These are phyloP conservation scores for Globisporangium irregulare DNA, from an alignment of 352 stramenopile genomes.

Conservation along the genomic window DNA sequence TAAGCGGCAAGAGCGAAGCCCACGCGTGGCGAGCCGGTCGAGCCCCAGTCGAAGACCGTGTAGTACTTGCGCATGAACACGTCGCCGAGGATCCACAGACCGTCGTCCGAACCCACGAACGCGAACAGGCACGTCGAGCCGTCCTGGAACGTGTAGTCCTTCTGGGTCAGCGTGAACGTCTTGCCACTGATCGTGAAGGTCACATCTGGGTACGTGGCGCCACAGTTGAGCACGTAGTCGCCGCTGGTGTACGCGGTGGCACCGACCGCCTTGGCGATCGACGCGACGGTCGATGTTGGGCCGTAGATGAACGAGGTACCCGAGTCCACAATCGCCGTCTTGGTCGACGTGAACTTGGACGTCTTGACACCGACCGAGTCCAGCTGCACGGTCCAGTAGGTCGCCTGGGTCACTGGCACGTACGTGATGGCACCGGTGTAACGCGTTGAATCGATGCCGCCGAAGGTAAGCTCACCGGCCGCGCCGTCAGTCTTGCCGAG, in stretches of 20 bases:
- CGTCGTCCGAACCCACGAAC: conserved; percentile 85
- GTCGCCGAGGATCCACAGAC: conserved; percentile 82
- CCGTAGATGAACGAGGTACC: no score
- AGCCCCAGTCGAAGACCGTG: conserved; percentile 88
- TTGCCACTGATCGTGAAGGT: conserved; percentile 91
- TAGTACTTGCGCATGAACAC: conserved; percentile 94
- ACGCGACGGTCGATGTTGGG: no score
- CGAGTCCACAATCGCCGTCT: no score
- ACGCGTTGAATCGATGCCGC: no score
- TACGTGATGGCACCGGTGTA: no score
- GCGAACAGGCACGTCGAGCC: conserved; percentile 92
- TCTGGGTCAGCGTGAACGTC: conserved; percentile 89
- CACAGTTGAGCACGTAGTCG: no score
- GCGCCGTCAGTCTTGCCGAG: conserved; percentile 78
- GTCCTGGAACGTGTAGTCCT: conserved; percentile 93
- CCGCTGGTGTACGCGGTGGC: conserved; percentile 84
- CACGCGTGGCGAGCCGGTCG: conserved; percentile 54
- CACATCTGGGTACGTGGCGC: conserved; percentile 90
- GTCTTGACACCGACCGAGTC: no score
- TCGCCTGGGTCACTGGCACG: conserved; percentile 75
- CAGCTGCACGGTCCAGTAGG: no score
- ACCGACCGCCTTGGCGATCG: no score
- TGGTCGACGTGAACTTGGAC: no score
- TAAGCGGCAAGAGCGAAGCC: conserved; percentile 62
- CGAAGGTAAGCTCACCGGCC: conserved; percentile 76